These are phyloP conservation scores for Zygosaccharomyces sapae DNA, from an alignment of 1,139 yeast species.

Conservation along the genomic window DNA sequence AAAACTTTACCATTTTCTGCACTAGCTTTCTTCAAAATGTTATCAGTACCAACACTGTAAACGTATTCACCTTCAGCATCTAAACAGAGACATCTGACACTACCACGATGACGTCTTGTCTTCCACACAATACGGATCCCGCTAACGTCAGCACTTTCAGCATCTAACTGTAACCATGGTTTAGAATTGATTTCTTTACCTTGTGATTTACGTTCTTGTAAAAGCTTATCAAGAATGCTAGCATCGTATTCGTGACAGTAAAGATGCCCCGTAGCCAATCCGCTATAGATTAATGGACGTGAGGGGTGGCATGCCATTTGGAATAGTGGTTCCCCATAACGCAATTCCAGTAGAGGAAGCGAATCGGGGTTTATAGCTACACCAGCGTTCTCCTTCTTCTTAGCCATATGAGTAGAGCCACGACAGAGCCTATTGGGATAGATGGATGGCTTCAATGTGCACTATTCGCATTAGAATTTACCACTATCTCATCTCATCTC, in stretches of 20 bases:
- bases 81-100: slow-evolving; percentile 73
- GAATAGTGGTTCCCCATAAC: slow-evolving; percentile 61
- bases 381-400: slow-evolving; percentile 31
- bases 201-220: slow-evolving; percentile 29
- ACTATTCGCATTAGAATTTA: neutral
- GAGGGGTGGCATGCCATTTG: slow-evolving; percentile 79
- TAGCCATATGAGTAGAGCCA: slow-evolving; percentile 7
- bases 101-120: slow-evolving; percentile 85
- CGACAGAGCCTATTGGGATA: neutral
- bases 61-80: slow-evolving; percentile 49
- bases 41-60: slow-evolving; percentile 76
- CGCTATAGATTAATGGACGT: slow-evolving; percentile 58
- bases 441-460: neutral
- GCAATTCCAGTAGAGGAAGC: slow-evolving; percentile 51
- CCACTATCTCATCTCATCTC: slow-evolving; percentile 8
- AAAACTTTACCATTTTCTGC: slow-evolving; percentile 72
- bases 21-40: slow-evolving; percentile 69
- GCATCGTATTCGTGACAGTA: slow-evolving; percentile 55
- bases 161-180: slow-evolving; percentile 48
- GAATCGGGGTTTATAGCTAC: slow-evolving; percentile 40
- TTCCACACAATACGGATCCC: slow-evolving; percentile 58
- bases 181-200: slow-evolving; percentile 37
- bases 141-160: slow-evolving; percentile 37
- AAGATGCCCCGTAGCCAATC: slow-evolving; percentile 76
- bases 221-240: slow-evolving; percentile 36